phyloP scores from a whole-genome alignment of 1,139 yeast species.

The Candida smagusa region DNA sequence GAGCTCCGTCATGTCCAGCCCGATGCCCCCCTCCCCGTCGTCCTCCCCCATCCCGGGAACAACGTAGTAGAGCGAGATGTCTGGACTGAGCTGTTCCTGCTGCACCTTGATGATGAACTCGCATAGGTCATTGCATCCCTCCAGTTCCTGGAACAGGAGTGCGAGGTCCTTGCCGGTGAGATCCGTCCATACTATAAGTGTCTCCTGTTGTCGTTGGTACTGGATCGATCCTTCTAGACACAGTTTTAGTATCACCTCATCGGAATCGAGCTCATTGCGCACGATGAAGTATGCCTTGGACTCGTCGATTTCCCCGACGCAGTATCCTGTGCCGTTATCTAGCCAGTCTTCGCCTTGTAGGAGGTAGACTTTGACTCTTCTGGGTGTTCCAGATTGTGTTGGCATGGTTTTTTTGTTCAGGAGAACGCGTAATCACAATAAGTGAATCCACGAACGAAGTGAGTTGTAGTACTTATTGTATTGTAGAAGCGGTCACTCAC shows the following conservation, averaged over 20 bases:
- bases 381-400: slow-evolving; percentile 35
- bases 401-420: too few relatives aligned
- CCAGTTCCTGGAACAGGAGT: slow-evolving; percentile 85
- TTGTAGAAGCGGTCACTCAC: too few relatives aligned
- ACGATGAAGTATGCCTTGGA: slow-evolving; percentile 57
- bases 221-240: slow-evolving; percentile 71
- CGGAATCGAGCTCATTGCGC: slow-evolving; percentile 61
- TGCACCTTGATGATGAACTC: slow-evolving; percentile 75
- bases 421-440: too few relatives aligned
- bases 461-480: too few relatives aligned
- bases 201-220: slow-evolving; percentile 92
- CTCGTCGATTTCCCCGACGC: slow-evolving; percentile 62
- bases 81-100: slow-evolving; percentile 55
- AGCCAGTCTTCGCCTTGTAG: slow-evolving; percentile 83
- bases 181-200: slow-evolving; percentile 93
- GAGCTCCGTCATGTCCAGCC: slow-evolving; percentile 60
- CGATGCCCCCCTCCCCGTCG: slow-evolving; percentile 10
- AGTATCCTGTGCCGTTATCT: slow-evolving; percentile 91
- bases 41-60: slow-evolving; percentile 45
- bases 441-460: too few relatives aligned
- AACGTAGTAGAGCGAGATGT: slow-evolving; percentile 72
- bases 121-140: slow-evolving; percentile 82
- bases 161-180: slow-evolving; percentile 77
- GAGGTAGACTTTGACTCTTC: slow-evolving; percentile 86
- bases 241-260: slow-evolving; percentile 61